Base-by-base conservation (phyloP, 352 stramenopile genomes). In the Globisporangium ultimum region DNA sequence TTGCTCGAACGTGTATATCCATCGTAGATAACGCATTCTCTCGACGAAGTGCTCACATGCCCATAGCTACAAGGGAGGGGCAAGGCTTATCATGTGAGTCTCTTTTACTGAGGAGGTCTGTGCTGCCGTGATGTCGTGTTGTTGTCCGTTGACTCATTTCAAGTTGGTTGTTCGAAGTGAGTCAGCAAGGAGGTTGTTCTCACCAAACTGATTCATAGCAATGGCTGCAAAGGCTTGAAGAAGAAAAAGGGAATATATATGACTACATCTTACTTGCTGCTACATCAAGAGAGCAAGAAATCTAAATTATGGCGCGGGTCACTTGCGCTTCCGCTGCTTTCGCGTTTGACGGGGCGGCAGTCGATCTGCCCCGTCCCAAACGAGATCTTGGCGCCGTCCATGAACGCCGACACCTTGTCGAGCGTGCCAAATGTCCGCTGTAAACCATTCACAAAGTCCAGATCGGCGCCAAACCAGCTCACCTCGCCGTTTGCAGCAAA, bases 391-490 rank as follows among this genome's bases (percentile, higher is more conserved):
- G 78, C 63, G 42, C 60, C 67, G 0, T 63, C 42, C 49, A 88
- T 77, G 55, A 82, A 73, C n/a, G 43, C 38, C 9, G 66, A 67
- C 3, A 75, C 77, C 38, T 75, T 73, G 20, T 68, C 50, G n/a
- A 90, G 60, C 21, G 66, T 78, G 1, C 76, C 76, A n/a, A 86
- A 48, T 13, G 68, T 48, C 20, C 55, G 66, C 18, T 86, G 70
- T 1, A 91, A 54, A 0, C 72, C 78, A 2, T 32, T 48, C 11
- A 91, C 66, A 53, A 89, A 76, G 63, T 89, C 77, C 65, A 79
- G 75, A 41, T 91, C 73, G 21, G 71, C 70, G 43, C 75, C 80
- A 36, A 88, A 74, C 76, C 74, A 89, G 40, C 47, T 88, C 21
- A 83, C 55, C 24, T 61, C 38, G 34, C 73, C 76, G 20, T 63